Evolutionary conservation across 305 asterid genomes (phyloP).

Genomic region (Rubia tinctorum): DNA sequence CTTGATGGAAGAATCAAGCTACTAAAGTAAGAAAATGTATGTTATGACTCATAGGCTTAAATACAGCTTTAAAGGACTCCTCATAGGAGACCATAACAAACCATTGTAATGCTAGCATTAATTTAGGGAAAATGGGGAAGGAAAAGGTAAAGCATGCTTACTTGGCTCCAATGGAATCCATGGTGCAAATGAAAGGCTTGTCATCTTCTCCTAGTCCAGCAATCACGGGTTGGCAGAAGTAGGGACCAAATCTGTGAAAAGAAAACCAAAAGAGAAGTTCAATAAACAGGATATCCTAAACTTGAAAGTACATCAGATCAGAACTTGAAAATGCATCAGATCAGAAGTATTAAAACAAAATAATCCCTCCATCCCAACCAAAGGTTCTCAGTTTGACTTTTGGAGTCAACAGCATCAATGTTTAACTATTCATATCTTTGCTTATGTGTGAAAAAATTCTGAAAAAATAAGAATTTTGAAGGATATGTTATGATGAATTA

Average conservation of each 20-base stretch:
- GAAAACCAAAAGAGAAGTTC: not conserved
- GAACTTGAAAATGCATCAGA: not conserved
- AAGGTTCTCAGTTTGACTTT: no score
- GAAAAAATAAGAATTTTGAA: no score
- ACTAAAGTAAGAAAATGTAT: not conserved
- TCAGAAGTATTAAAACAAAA: not conserved
- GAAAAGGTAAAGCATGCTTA: slow-evolving; percentile 31
- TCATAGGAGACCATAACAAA: not conserved
- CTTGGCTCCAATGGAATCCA: slow-evolving; percentile 99
- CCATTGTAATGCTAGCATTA: not conserved
- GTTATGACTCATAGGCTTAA: not conserved
- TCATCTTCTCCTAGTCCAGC: slow-evolving; percentile 92
- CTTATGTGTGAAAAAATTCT: no score
- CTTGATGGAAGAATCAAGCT: not conserved
- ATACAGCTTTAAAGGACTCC: not conserved
- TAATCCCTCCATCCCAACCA: no score
- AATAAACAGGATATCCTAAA: not conserved
- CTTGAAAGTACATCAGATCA: not conserved
- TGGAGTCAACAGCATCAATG: no score
- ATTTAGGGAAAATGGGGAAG: slow-evolving; percentile 8
- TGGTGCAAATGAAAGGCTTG: slow-evolving; percentile 97
- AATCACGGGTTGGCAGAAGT: slow-evolving; percentile 97
- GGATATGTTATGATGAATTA: no score
- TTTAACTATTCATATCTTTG: no score
- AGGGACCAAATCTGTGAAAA: slow-evolving; percentile 84